Base-by-base conservation (phyloP, 371 early-diverging fungal species). In the Racocetra persica region DNA sequence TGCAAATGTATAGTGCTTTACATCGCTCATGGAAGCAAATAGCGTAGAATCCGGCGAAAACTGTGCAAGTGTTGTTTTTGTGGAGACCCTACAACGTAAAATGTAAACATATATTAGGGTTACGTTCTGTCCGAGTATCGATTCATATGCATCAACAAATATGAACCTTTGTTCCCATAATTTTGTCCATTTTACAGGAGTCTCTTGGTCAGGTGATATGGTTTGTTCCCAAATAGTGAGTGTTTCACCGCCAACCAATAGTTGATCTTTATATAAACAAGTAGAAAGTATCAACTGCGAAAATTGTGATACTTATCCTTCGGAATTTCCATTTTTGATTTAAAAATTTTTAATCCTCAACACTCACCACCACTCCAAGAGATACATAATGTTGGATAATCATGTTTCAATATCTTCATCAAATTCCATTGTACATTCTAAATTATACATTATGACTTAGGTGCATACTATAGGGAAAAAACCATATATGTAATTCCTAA, bases 11-110 rank as follows among this genome's bases (percentile, higher is more conserved):
- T 51, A 51, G 51, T 1, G 60, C 16, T 79, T 22, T 88, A 93
- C 93, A 85, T 90, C 85, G 57, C 92, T 88, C 78, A 91, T 80
- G 0, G 93, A 91, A 10, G 92, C 92, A 86, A 94, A 91, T 69
- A 91, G 82, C n/a, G 80, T 85, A n/a, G 90, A 89, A 79, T 90
- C 90, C 1, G 93, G 93, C 8, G 92, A 91, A 82, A 91, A 92
- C 78, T 93, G 87, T 11, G 90, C 89, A 32, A 87, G 32, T n/a
- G 36, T 65, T 52, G 51, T 52, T 45, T 66, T 77, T 26, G 77
- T 28, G 5, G 66, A 62, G 28, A 65, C 66, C 6, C 77, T 77
- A n/a, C 22, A 65, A 51, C 20, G 54, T 52, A 72, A 72, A 10
- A 16, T 51, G 13, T 51, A 14, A 51, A 14, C 13, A 13, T 49